Evolutionary conservation across 2,329 filamentous ascomycete species (phyloP), one percentile per base, ranked within the genome.

Genomic region (Colletotrichum tanaceti): DNA sequence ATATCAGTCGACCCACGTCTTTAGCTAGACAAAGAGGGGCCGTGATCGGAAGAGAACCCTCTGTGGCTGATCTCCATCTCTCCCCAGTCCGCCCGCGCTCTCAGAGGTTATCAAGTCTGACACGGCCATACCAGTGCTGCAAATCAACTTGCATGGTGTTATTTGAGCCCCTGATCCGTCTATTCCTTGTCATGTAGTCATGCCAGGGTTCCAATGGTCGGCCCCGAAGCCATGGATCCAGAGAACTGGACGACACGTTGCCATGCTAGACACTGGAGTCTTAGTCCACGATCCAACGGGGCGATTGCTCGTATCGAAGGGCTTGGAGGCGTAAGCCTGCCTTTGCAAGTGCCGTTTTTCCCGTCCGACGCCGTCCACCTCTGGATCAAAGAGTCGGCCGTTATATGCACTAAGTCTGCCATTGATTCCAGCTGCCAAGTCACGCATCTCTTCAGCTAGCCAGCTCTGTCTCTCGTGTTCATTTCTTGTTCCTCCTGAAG

Each of bases 341-440:
- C 39, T 43, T 20, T 38, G 46, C 39, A 58, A 44, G 52, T 59
- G 65, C 54, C 65, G 61, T 20, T 52, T 50, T 24, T 65, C 35
- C 60, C 55, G 65, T 50, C 54, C 59, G 47, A 59, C 35, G 32
- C 35, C 44, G 39, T 24, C 55, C 53, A 54, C 54, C 47, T 44
- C n/a, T 28, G 43, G 38, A 49, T 13, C 41, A 54, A 49, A 24
- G 14, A 49, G 18, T 59, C n/a, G 38, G 9, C 50, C 18, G 55
- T 52, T 60, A 59, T 60, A 68, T 60, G 54, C 61, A 54, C n/a
- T 43, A 59, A 54, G 47, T 54, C 54, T 41, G 65, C 61, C 47
- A 59, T 65, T 28, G 35, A 41, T 39, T 13, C 65, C 49, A 39
- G 43, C 62, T 65, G 65, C 62, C 62, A 68, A 65, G 62, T 59